Conservation (phyloP, 148 eudicot genomes). For the Pouteria glomerata region DNA sequence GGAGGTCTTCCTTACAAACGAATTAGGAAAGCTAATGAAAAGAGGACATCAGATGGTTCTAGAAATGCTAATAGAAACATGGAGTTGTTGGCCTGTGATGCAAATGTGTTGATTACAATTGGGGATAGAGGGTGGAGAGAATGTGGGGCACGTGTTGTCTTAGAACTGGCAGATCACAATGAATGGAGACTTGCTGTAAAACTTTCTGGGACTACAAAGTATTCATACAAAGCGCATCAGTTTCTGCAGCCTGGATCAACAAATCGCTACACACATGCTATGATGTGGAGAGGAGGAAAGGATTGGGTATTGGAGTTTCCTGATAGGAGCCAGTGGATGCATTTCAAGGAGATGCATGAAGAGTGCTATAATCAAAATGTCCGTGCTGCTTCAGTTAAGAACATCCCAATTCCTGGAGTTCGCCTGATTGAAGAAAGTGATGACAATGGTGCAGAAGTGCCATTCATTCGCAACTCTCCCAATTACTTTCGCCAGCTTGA, state of each 20-base stretch:
- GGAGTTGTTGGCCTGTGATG: constrained; percentile 60
- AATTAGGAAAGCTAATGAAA: constrained; percentile 72
- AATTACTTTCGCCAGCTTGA: constrained; percentile 66
- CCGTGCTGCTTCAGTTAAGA: constrained; percentile 90
- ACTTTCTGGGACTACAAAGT: constrained; percentile 51
- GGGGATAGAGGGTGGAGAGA: constrained; percentile 90
- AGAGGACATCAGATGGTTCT: constrained; percentile 43
- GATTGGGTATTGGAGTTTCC: constrained; percentile 90
- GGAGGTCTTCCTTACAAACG: constrained; percentile 59
- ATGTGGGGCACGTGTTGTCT: constrained; percentile 68
- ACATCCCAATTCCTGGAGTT: constrained; percentile 97
- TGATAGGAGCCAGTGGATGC: constrained; percentile 79
- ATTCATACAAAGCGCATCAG: constrained; percentile 69
- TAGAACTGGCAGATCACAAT: constrained; percentile 60
- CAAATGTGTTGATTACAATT: constrained; percentile 57
- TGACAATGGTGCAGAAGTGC: constrained; percentile 39
- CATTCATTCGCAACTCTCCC: constrained; percentile 47
- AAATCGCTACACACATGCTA: constrained; percentile 90
- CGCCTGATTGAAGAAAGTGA: constrained; percentile 63
- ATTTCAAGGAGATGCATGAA: constrained; percentile 92
- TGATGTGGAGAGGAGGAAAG: constrained; percentile 99
- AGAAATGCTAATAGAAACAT: constrained; percentile 41
- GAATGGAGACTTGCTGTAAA: constrained; percentile 86
- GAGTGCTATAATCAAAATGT: constrained; percentile 82
- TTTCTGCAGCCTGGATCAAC: constrained; percentile 75